Percentiles rank a stretch among this genome's conserved stretches.
Evolutionary conservation across 2,329 filamentous ascomycete genomes (phyloP).

Genomic region (Fusarium sp.): DNA sequence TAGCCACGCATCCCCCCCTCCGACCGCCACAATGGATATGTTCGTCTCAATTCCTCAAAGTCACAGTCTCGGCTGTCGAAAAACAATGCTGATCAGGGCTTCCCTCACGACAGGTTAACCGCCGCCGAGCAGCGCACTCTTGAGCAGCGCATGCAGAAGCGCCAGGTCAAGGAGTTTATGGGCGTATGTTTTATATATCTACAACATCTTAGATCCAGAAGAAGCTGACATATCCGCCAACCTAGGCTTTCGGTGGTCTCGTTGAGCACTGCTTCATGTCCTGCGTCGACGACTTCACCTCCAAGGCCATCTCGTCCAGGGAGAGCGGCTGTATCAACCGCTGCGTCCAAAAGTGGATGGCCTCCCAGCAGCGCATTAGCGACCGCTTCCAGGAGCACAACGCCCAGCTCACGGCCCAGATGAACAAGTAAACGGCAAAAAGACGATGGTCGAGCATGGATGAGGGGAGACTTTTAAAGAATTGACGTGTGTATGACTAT

Average conservation of each 20-base stretch:
- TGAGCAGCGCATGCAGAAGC: conserved; percentile 93
- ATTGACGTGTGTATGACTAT: conserved; percentile 40
- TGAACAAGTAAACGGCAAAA: conserved; percentile 53
- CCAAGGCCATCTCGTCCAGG: conserved; percentile 88
- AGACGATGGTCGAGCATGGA: background rate
- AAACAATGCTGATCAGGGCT: conserved; percentile 17
- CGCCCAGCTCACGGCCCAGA: conserved; percentile 67
- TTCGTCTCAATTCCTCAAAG: conserved; percentile 8
- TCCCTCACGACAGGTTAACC: conserved; percentile 66
- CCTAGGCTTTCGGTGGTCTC: conserved; percentile 52
- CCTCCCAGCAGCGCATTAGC: conserved; percentile 88
- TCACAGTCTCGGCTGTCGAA: background rate
- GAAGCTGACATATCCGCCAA: background rate
- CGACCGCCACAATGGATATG: conserved; percentile 47
- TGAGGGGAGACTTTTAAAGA: background rate
- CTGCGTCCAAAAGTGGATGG: conserved; percentile 97
- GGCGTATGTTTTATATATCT: conserved; percentile 70
- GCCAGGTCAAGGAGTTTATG: conserved; percentile 99
- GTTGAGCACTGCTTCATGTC: conserved; percentile 94
- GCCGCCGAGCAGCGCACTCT: conserved; percentile 90
- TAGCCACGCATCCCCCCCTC: conserved; percentile 8
- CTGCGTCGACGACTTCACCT: conserved; percentile 98
- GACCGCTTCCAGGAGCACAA: conserved; percentile 87
- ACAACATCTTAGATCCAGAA: background rate
- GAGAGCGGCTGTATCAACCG: conserved; percentile 94